phyloP scores from a whole-genome alignment of 768 basidiomycete species.

The Boletellus emodensis region DNA sequence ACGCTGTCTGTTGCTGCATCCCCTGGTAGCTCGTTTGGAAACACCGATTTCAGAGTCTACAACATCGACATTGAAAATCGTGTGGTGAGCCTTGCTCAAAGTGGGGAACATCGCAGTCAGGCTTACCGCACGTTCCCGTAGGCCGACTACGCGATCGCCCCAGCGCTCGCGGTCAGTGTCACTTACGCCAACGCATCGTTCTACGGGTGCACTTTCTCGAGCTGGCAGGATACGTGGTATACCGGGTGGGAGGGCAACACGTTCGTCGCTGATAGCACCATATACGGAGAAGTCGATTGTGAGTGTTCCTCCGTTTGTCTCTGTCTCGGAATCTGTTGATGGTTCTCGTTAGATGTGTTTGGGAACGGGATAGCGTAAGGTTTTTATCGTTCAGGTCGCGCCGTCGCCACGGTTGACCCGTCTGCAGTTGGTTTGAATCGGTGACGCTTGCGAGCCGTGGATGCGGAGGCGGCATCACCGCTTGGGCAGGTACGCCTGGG shows the following conservation, averaged over 20 bases:
- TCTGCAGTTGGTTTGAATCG: conserved; percentile 54
- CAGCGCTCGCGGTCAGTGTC: conserved; percentile 59
- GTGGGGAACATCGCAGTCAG: not conserved
- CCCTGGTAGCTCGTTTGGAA: not conserved
- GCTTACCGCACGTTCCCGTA: not conserved
- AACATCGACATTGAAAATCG: conserved; percentile 2
- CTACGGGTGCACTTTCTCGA: conserved; percentile 17
- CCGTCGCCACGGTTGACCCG: not conserved
- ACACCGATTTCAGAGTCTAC: not conserved
- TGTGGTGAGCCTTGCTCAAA: not conserved
- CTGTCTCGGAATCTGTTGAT: not conserved
- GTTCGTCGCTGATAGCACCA: conserved; percentile 57
- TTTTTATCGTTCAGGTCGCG: not conserved
- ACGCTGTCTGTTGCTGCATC: conserved; percentile 52
- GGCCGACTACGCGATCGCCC: conserved; percentile 58
- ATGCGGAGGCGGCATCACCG: conserved; percentile 62
- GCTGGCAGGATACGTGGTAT: conserved; percentile 47
- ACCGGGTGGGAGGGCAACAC: conserved; percentile 56
- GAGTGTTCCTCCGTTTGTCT: conserved; percentile 12
- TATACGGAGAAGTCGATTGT: conserved; percentile 67
- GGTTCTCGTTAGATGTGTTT: conserved; percentile 9
- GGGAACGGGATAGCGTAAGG: conserved; percentile 10
- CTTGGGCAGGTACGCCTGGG: conserved; percentile 51
- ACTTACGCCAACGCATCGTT: conserved; percentile 67
- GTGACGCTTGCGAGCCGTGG: conserved; percentile 57